These are phyloP conservation scores for Platanthera zijinensis DNA, from an alignment of 106 monocot genomes.

Conservation along the genomic window DNA sequence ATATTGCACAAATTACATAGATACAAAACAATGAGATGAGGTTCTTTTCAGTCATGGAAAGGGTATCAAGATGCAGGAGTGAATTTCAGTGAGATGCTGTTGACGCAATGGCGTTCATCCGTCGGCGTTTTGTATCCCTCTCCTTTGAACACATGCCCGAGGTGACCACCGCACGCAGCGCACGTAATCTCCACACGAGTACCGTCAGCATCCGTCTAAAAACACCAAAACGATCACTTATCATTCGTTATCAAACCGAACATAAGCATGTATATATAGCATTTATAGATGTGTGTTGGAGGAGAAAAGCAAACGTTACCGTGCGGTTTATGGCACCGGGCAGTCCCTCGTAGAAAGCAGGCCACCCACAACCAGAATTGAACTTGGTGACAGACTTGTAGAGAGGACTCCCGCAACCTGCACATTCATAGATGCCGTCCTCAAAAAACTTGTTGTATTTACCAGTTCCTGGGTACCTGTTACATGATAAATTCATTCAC, in stretches of 20 bases:
- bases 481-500: background rate
- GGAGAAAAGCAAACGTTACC: conserved; percentile 17
- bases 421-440: conserved; percentile 68
- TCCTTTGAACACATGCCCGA: conserved; percentile 94
- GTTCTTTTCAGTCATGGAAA: no score
- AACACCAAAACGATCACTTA: background rate
- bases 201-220: conserved; percentile 77
- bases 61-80: conserved; percentile 7
- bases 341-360: conserved; percentile 86
- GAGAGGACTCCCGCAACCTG: conserved; percentile 73
- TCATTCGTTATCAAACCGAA: background rate
- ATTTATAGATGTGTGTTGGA: background rate
- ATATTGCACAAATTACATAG: no score
- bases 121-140: conserved; percentile 84
- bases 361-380: conserved; percentile 98
- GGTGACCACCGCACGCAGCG: conserved; percentile 83
- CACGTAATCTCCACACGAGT: conserved; percentile 77
- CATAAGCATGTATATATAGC: background rate
- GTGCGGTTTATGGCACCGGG: conserved; percentile 81
- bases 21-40: no score
- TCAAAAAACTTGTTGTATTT: conserved; percentile 75
- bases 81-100: conserved; percentile 87
- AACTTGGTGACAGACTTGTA: conserved; percentile 91
- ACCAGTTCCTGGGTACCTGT: conserved; percentile 76
- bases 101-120: conserved; percentile 87